Evolutionary conservation across 495 filamentous ascomycete species (phyloP), one percentile per base, ranked within the genome.

Genomic region (Poronia punctata): DNA sequence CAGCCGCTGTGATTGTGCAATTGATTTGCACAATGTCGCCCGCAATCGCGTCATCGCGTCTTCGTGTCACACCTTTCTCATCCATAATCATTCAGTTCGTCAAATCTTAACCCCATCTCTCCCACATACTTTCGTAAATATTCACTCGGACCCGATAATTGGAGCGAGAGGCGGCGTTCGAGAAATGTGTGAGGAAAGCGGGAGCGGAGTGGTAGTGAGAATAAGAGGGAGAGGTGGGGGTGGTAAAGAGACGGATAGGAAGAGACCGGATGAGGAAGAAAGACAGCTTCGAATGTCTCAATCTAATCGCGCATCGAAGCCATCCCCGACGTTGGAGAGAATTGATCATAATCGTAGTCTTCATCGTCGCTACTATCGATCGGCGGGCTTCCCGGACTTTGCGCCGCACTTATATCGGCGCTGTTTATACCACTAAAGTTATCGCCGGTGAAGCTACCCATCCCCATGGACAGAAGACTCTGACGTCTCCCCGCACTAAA

Each of bases 351-450:
- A 15, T 59, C 69, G 26, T 70, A 68, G 15, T 65, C 64, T 26
- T 59, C 69, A 30, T 69, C 69, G 7, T 65, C 65, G 38, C 65
- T 68, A 34, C 67, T 68, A 25, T 61, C 63, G 14, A 48, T 56
- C 17, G 46, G n/a, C n/a, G n/a, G 48, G 20, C 64, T 71, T 22
- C 59, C 48, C 11, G 66, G 66, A 36, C 68, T 72, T 41, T 68
- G 62, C 14, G 62, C 46, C 1, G 58, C 60, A 36, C 65, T 70
- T 19, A 56, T 65, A 16, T 68, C 64, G 6, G 57, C 61, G 30
- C 65, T 64, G 21, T 49, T 46, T n/a, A 61, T 32, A 4, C 54
- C 52, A 49, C 47, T 58, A 45, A 57, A 56, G 9, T 45, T 28
- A 12, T 55, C 59, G 18, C 32, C 44, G n/a, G 38, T 19, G 20